Evolutionary conservation across 805 yeast species (phyloP), one percentile per base, ranked within the genome.

Genomic region (Metschnikowia sp.): DNA sequence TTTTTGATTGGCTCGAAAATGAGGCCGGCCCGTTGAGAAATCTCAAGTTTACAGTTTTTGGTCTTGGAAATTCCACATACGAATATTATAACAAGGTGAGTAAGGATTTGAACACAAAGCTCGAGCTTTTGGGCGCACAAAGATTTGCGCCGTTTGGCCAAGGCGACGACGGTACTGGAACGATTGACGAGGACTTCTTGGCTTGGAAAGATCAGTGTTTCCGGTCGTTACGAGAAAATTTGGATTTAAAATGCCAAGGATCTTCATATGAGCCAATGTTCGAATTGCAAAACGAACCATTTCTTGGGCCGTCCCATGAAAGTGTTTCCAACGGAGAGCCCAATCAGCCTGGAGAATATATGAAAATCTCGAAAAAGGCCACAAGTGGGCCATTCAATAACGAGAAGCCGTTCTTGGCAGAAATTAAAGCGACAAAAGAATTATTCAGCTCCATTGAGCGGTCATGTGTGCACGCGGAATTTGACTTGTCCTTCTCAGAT

Each of bases 131-230:
- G 33, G 91, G 92, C 44, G 97, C 94, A 29, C 74, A 76, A 37
- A 65, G 83, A 41, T 68, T 94, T 47, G 96, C 94, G 40, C 74
- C 73, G n/a, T 77, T 79, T 50, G 98, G 98, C 39, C 81, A 82
- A 66, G 99, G 97, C 65, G 99, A 92, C 64, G 99, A 92, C 63
- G 98, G 97, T 60, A 78, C 79, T 52, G 98, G 96, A 44, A 81
- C 96, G 45, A 82, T 92, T 77, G 98, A 92, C 66, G 99, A 92
- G 69, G 98, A 94, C 69, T 92, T 81, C 66, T 70, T 94, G 62
- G 74, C 90, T 39, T 92, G 99, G 99, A 94, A 91, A 68, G 97
- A 91, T 52, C 65, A 70, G 10, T 74, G 85, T 49, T 79, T 89
- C 58, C 87, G 82, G 12, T 65, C 78, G 3, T 75, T 91, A 68